A percentile compares a stretch with the other conserved stretches of the same genome.
These are phyloP conservation scores for Litsea cubeba DNA, from an alignment of 164 flowering plant genomes.

Conservation along the genomic window DNA sequence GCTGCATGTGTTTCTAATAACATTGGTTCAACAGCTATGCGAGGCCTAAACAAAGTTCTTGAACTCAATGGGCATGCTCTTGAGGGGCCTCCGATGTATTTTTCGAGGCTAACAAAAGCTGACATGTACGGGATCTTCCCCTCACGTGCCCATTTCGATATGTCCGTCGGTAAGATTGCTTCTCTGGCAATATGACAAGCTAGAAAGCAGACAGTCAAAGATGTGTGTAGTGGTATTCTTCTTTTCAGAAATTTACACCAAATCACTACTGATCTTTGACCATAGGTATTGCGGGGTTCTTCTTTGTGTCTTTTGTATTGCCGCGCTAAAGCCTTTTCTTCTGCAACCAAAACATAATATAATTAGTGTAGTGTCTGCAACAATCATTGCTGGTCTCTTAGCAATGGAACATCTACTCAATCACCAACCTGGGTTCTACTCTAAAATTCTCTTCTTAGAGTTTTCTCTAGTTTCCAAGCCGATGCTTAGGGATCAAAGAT, in stretches of 20 bases:
- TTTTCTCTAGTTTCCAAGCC: too few species aligned
- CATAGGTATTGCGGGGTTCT: slow-evolving; percentile 59
- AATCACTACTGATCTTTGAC: slow-evolving; percentile 47
- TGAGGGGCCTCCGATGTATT: slow-evolving; percentile 38
- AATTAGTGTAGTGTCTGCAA: not conserved
- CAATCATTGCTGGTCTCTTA: not conserved
- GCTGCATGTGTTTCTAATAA: slow-evolving; percentile 68
- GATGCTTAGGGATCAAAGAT: too few species aligned
- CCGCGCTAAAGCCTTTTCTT: slow-evolving; percentile 16
- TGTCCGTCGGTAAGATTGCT: slow-evolving; percentile 72
- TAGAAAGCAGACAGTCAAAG: slow-evolving; percentile 63
- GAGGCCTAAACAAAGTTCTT: slow-evolving; percentile 68
- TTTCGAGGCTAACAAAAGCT: slow-evolving; percentile 62
- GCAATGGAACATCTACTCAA: not conserved
- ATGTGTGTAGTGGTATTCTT: slow-evolving; percentile 47
- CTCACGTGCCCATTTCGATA: slow-evolving; percentile 67
- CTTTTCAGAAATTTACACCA: slow-evolving; percentile 60
- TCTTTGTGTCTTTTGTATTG: slow-evolving; percentile 4
- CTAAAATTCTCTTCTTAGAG: too few species aligned
- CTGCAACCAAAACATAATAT: slow-evolving; percentile 26
- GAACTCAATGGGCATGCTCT: slow-evolving; percentile 53
- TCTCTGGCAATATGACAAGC: slow-evolving; percentile 82
- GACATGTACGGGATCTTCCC: slow-evolving; percentile 82
- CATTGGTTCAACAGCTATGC: slow-evolving; percentile 35
- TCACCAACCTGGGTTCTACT: too few species aligned